Percentiles rank a stretch among this genome's conserved stretches.
phyloP scores from a whole-genome alignment of 352 stramenopile species.

The Globisporangium abappressorium region DNA sequence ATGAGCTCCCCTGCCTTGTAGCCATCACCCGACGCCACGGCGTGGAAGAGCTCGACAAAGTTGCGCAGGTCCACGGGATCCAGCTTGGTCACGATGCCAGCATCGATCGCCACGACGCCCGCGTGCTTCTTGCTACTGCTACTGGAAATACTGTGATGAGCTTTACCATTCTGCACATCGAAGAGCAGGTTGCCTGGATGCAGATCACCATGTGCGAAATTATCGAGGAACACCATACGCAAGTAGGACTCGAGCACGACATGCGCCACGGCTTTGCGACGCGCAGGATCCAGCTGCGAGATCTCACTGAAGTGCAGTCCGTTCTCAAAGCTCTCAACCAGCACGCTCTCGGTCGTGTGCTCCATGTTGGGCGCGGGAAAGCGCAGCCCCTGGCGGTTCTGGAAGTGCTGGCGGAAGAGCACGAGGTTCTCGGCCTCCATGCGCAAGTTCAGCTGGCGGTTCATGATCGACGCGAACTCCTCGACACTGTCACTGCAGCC shows the following conservation, averaged over 20 bases:
- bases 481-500: slow-evolving; percentile 76
- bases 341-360: slow-evolving; percentile 74
- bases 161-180: slow-evolving; percentile 24
- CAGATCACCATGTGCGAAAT: slow-evolving; percentile 93
- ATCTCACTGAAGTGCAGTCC: slow-evolving; percentile 77
- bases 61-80: slow-evolving; percentile 73
- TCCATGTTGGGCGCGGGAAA: slow-evolving; percentile 78
- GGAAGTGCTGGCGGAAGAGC: slow-evolving; percentile 78
- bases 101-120: slow-evolving; percentile 76
- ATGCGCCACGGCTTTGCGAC: slow-evolving; percentile 61
- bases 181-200: slow-evolving; percentile 92
- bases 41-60: slow-evolving; percentile 86
- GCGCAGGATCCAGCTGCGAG: slow-evolving; percentile 38
- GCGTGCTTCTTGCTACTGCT: slow-evolving; percentile 12
- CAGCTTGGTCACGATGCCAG: slow-evolving; percentile 82
- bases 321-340: slow-evolving; percentile 91
- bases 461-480: slow-evolving; percentile 87
- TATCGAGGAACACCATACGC: slow-evolving; percentile 96
- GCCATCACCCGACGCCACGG: slow-evolving; percentile 77
- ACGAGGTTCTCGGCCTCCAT: slow-evolving; percentile 89
- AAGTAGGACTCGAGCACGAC: slow-evolving; percentile 87
- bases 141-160: not conserved
- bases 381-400: slow-evolving; percentile 40
- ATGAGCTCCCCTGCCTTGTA: slow-evolving; percentile 79
- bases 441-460: slow-evolving; percentile 89